Conservation (phyloP, 441 rosid genomes). For the Biscutella laevigata region DNA sequence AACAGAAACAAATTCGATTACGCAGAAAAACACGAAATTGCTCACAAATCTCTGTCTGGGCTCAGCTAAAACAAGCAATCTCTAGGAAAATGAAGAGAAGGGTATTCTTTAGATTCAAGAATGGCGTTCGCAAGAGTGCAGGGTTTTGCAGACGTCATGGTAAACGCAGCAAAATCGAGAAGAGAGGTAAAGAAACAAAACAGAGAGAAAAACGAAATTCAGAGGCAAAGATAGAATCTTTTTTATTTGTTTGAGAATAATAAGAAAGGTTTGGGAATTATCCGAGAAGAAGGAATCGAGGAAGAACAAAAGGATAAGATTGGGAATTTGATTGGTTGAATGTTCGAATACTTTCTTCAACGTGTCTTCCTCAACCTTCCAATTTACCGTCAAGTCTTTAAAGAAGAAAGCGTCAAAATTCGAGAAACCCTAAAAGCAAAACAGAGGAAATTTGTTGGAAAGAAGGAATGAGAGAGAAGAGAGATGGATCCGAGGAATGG, state of each 20-base stretch:
- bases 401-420: too few relatives aligned
- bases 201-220: constrained; percentile 1
- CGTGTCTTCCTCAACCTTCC: too few relatives aligned
- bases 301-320: neutral
- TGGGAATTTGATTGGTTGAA: too few relatives aligned
- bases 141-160: constrained; percentile 24
- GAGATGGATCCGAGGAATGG: too few relatives aligned
- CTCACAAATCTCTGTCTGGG: neutral
- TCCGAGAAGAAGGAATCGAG: neutral
- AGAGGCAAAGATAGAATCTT: constrained; percentile 21
- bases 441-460: too few relatives aligned
- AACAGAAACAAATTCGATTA: constrained; percentile 9
- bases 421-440: too few relatives aligned
- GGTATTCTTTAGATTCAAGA: constrained; percentile 18
- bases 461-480: too few relatives aligned
- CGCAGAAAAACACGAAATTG: constrained; percentile 5
- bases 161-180: neutral
- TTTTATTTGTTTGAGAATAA: too few relatives aligned
- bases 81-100: constrained; percentile 17
- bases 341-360: too few relatives aligned
- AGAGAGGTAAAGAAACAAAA: neutral
- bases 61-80: constrained; percentile 1
- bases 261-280: too few relatives aligned
- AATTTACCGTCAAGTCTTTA: too few relatives aligned
- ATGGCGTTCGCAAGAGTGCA: constrained; percentile 12